phyloP scores from a whole-genome alignment of 805 yeast genomes.

The Ogataea trehaloabstinens region DNA sequence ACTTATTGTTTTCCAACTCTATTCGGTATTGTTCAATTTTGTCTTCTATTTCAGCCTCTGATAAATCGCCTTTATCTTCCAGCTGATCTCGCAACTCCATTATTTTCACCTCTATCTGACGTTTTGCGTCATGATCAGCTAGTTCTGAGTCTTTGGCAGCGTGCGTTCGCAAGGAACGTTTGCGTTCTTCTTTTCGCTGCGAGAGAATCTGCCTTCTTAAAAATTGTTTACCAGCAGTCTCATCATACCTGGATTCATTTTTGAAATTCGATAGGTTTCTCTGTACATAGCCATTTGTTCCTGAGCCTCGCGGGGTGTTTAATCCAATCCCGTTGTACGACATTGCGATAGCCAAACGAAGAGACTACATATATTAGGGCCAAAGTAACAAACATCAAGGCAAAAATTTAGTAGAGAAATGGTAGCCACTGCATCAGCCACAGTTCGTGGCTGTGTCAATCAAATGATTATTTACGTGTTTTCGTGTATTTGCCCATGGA shows the following conservation, averaged over 20 bases:
- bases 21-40: slow-evolving; percentile 30
- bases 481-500: slow-evolving; percentile 3
- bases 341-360: too few species aligned
- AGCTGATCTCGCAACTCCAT: slow-evolving; percentile 49
- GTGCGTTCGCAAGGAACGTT: slow-evolving; percentile 3
- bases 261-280: slow-evolving; percentile 35
- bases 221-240: slow-evolving; percentile 36
- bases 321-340: slow-evolving; percentile 60
- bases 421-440: not conserved
- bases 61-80: slow-evolving; percentile 44
- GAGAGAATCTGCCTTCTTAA: slow-evolving; percentile 33
- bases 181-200: slow-evolving; percentile 12
- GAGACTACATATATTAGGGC: not conserved
- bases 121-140: slow-evolving; percentile 33
- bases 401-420: not conserved
- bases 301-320: slow-evolving; percentile 56
- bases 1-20: too few species aligned
- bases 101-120: slow-evolving; percentile 45
- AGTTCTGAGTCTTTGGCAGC: slow-evolving; percentile 27
- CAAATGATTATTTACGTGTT: not conserved
- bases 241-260: slow-evolving; percentile 20
- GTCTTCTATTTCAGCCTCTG: slow-evolving; percentile 36
- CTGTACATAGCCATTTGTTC: slow-evolving; percentile 62
- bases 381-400: not conserved
- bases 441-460: not conserved